A percentile compares a stretch with the other conserved stretches of the same genome.
Evolutionary conservation across 805 yeast species (phyloP).

Genomic region (Suhomyces faveliae): DNA sequence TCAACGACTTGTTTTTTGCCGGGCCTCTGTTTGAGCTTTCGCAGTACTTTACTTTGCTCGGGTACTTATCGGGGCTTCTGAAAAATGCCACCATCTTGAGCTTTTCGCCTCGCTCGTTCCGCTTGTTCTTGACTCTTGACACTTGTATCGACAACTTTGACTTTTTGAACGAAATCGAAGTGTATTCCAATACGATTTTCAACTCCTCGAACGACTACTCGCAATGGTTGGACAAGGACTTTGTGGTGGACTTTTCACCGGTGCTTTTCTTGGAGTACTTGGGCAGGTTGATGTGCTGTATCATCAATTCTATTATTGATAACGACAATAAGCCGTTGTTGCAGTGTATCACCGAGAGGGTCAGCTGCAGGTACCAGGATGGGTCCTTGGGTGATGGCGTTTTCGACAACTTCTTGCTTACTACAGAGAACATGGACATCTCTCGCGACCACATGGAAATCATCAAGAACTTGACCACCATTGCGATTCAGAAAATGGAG

Average conservation of each 20-base stretch:
- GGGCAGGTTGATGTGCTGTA: slow-evolving; percentile 35
- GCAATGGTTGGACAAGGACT: slow-evolving; percentile 23
- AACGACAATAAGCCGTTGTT: slow-evolving; percentile 24
- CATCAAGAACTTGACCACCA: slow-evolving; percentile 28
- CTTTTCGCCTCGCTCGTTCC: slow-evolving; percentile 22
- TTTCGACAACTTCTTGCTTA: slow-evolving; percentile 3
- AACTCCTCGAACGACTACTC: slow-evolving; percentile 14
- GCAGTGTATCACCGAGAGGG: slow-evolving; percentile 27
- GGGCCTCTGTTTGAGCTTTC: slow-evolving; percentile 22
- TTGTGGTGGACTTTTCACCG: slow-evolving; percentile 32
- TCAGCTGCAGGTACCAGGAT: slow-evolving; percentile 17
- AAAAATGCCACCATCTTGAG: slow-evolving; percentile 27
- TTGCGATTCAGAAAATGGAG: slow-evolving; percentile 40
- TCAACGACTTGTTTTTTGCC: slow-evolving; percentile 26
- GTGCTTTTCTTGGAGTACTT: slow-evolving; percentile 33
- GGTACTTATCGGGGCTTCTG: slow-evolving; percentile 32
- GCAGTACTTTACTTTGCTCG: slow-evolving; percentile 35
- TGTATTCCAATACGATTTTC: slow-evolving; percentile 22
- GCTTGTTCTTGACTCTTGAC: slow-evolving; percentile 33
- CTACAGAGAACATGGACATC: slow-evolving; percentile 17
- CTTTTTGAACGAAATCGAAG: slow-evolving; percentile 37
- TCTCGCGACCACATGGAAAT: slow-evolving; percentile 24
- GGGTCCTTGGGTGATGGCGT: slow-evolving; percentile 4
- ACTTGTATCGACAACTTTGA: slow-evolving; percentile 37
- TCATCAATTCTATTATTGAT: slow-evolving; percentile 30